Conservation (phyloP, 495 filamentous ascomycete genomes). For the Podospora didyma region DNA sequence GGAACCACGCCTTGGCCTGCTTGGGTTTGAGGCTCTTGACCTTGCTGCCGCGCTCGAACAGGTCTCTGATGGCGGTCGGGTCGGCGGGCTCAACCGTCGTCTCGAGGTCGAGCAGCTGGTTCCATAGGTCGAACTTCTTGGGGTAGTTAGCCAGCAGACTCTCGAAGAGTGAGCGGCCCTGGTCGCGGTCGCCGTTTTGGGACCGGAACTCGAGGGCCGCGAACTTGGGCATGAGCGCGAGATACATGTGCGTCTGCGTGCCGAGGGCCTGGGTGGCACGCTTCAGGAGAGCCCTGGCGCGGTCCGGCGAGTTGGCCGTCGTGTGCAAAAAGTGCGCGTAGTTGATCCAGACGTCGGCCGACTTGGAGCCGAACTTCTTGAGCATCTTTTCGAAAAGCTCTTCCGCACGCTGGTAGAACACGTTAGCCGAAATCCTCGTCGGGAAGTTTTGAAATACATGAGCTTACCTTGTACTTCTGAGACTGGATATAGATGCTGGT, state of each 20-base stretch:
- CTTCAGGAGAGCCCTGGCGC: constrained; percentile 74
- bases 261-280: constrained; percentile 82
- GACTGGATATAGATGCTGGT: constrained; percentile 93
- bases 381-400: constrained; percentile 78
- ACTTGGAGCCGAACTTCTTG: constrained; percentile 80
- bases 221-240: constrained; percentile 79
- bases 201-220: constrained; percentile 87
- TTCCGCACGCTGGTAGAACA: constrained; percentile 69
- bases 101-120: constrained; percentile 83
- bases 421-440: constrained; percentile 11
- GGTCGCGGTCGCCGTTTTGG: constrained; percentile 77
- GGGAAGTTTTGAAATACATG: no score
- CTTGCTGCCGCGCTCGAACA: constrained; percentile 76
- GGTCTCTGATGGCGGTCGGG: constrained; percentile 54
- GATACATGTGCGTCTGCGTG: constrained; percentile 55
- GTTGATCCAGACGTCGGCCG: constrained; percentile 82
- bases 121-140: constrained; percentile 89
- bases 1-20: constrained; percentile 76
- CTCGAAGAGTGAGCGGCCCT: constrained; percentile 92
- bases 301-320: constrained; percentile 59
- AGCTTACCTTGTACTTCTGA: constrained; percentile 63
- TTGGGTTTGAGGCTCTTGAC: constrained; percentile 66
- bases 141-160: constrained; percentile 78
- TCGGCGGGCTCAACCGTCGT: constrained; percentile 57
- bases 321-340: constrained; percentile 90